Conservation (phyloP, 352 stramenopile genomes). For the Pythium sp. region DNA sequence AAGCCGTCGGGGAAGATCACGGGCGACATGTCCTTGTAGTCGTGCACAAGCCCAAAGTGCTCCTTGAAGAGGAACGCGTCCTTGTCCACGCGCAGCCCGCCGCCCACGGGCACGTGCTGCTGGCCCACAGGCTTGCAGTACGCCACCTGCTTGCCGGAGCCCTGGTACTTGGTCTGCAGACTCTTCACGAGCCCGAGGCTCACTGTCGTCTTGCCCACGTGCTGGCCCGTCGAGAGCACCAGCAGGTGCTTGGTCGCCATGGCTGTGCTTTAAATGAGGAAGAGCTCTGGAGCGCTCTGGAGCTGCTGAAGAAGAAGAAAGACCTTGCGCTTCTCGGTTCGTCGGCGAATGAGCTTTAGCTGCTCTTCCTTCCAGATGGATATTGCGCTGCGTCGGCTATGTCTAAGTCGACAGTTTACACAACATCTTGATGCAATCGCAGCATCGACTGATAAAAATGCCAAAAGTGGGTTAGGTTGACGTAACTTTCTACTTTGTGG, state of each 20-base stretch:
- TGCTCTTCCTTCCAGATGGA: neutral
- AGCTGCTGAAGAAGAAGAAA: neutral
- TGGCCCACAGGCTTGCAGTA: constrained; percentile 98
- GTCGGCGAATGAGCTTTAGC: neutral
- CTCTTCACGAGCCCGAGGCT: constrained; percentile 94
- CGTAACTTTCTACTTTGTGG: too few relatives aligned
- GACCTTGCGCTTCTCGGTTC: constrained; percentile 1
- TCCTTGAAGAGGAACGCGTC: constrained; percentile 96
- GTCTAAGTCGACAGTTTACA: neutral
- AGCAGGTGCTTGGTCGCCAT: constrained; percentile 77
- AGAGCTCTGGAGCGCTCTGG: neutral
- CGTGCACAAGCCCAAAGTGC: constrained; percentile 94
- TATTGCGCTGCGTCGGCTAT: neutral
- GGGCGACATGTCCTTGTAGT: constrained; percentile 97
- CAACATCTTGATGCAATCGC: too few relatives aligned
- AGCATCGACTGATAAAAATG: too few relatives aligned
- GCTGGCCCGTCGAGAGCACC: constrained; percentile 91
- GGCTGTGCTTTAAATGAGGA: neutral
- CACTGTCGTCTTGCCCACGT: constrained; percentile 97
- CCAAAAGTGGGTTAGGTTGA: too few relatives aligned
- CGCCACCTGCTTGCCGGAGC: constrained; percentile 55
- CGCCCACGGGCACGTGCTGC: constrained; percentile 85
- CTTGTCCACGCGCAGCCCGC: constrained; percentile 87
- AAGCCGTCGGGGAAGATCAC: constrained; percentile 97
- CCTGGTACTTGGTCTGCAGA: constrained; percentile 89